Evolutionary conservation across 768 basidiomycete species (phyloP), one percentile per base, ranked within the genome.

Genomic region (Kondoa subrosea): DNA sequence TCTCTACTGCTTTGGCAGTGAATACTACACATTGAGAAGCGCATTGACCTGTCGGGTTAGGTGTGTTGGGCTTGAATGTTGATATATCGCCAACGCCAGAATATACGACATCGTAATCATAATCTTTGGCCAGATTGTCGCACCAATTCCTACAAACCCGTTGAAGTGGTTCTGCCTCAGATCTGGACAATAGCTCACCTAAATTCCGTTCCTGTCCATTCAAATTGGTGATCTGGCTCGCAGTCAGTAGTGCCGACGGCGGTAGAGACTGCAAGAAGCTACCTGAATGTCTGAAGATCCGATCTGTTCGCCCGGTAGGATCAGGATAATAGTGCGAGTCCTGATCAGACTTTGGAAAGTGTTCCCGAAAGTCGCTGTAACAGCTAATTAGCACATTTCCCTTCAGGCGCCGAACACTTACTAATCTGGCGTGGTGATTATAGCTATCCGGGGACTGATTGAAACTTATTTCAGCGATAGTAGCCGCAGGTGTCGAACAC

Each of bases 191-290:
- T n/a, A n/a, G n/a, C n/a, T n/a, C n/a, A n/a, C n/a, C n/a, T 72
- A 74, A 89, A 93, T 73, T 92, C 90, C 1, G 83, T 82, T 0
- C 77, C 74, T 0, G 88, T 91, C 87, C 87, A 92, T 76, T 93
- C 90, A 70, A 91, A 89, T 72, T 90, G 87, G 76, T 93, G 90
- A 71, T 91, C 90, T 92, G 88, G 26, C 90, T 81, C 16, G 21
- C 17, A 17, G n/a, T 50, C 21, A 3, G 61, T 2, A 3, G 16
- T 17, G 27, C 29, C 14, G 3, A 26, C 16, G 3, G 16, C n/a
- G 34, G 3, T 32, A 15, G 29, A 63, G 16, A 16, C 29, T 63
- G 61, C 26, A 4, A 25, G 58, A 4, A 25, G 30, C 25, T 27
- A 31, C 25, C 58, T 12, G 3, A 3, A 26, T 16, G 16, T 26